Evolutionary conservation across 345 rosid genomes (phyloP).

Genomic region (Triadica sebifera): DNA sequence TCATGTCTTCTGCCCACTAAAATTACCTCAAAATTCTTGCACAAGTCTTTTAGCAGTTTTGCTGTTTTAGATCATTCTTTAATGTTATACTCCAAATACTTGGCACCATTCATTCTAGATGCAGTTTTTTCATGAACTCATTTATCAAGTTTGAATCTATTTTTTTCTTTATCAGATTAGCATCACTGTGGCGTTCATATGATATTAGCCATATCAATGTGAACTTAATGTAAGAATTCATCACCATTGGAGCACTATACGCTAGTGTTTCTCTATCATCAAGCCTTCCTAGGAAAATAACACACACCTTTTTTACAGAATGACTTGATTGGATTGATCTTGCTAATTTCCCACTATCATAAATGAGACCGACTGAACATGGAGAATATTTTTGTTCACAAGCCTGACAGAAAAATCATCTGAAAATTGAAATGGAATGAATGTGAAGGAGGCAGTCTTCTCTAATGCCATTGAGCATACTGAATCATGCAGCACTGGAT

Average conservation of each 20-base stretch:
- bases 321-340: not conserved
- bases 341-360: slow-evolving; percentile 25
- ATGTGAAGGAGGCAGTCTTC: slow-evolving; percentile 30
- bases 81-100: slow-evolving; percentile 26
- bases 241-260: slow-evolving; percentile 32
- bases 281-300: slow-evolving; percentile 43
- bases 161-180: slow-evolving; percentile 31
- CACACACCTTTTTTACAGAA: slow-evolving; percentile 7
- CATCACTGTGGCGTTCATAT: slow-evolving; percentile 1
- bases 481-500: slow-evolving; percentile 44
- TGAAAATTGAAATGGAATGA: slow-evolving; percentile 27
- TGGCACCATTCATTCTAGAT: not conserved
- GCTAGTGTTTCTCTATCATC: slow-evolving; percentile 52
- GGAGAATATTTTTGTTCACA: slow-evolving; percentile 35
- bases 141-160: slow-evolving; percentile 28
- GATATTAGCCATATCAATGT: slow-evolving; percentile 23
- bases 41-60: slow-evolving; percentile 19
- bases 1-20: slow-evolving; percentile 47
- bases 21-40: slow-evolving; percentile 36
- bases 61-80: slow-evolving; percentile 21
- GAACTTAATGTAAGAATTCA: slow-evolving; percentile 26
- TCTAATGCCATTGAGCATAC: slow-evolving; percentile 37
- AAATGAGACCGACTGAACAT: slow-evolving; percentile 34
- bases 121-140: slow-evolving; percentile 22
- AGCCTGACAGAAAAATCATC: slow-evolving; percentile 17